phyloP scores from a whole-genome alignment of 1,284 basidiomycete genomes.

The Ganoderma boninense region DNA sequence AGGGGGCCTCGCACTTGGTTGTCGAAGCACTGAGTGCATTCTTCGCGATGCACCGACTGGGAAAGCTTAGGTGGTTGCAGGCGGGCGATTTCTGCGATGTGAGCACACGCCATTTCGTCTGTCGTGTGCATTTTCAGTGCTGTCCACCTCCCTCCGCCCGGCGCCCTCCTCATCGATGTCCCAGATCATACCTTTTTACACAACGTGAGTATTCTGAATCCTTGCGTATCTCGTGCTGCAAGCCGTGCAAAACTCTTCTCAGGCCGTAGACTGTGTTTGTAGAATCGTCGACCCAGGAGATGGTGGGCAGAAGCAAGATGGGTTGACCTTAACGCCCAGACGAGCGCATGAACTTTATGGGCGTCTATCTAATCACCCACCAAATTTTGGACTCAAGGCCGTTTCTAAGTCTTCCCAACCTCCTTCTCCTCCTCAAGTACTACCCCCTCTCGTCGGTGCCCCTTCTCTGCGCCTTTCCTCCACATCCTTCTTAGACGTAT shows the following conservation, averaged over 20 bases:
- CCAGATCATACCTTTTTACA: slow-evolving; percentile 24
- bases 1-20: slow-evolving; percentile 71
- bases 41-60: slow-evolving; percentile 81
- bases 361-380: slow-evolving; percentile 33
- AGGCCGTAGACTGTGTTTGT: background rate
- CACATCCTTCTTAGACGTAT: background rate
- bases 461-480: background rate
- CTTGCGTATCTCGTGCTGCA: no score
- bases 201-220: background rate
- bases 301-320: background rate
- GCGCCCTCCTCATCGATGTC: slow-evolving; percentile 15
- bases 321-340: background rate
- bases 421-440: no score
- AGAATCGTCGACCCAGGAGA: background rate
- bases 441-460: no score
- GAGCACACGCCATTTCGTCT: slow-evolving; percentile 36
- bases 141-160: background rate
- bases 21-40: slow-evolving; percentile 97
- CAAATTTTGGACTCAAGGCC: slow-evolving; percentile 18
- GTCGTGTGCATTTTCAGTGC: slow-evolving; percentile 5
- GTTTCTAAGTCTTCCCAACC: background rate
- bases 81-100: slow-evolving; percentile 47
- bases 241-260: background rate
- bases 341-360: background rate
- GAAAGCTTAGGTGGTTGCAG: slow-evolving; percentile 53